Percentiles rank a stretch among this genome's conserved stretches.
phyloP scores from a whole-genome alignment of 2,329 filamentous ascomycete genomes.

The Myriangium duriaei region DNA sequence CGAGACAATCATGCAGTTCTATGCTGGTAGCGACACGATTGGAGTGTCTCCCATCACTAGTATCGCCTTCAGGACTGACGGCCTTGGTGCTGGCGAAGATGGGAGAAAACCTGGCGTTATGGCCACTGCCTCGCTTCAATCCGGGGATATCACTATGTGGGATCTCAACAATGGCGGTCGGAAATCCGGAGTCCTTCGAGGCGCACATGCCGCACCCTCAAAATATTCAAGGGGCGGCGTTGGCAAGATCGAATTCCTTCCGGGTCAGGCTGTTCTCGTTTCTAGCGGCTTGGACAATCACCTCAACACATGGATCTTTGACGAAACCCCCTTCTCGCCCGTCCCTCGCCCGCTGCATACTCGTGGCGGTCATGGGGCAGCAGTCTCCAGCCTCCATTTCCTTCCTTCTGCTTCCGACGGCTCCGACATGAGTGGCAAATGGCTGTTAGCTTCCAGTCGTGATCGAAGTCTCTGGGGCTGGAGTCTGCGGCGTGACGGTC shows the following conservation, averaged over 20 bases:
- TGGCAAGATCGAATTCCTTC: slow-evolving; percentile 77
- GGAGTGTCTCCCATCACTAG: slow-evolving; percentile 55
- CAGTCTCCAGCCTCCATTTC: slow-evolving; percentile 72
- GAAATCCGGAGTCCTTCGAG: slow-evolving; percentile 73
- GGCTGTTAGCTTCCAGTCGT: slow-evolving; percentile 78
- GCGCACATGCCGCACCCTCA: slow-evolving; percentile 68
- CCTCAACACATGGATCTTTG: slow-evolving; percentile 92
- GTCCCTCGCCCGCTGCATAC: slow-evolving; percentile 75
- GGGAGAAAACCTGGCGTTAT: slow-evolving; percentile 79
- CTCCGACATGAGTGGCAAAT: slow-evolving; percentile 78
- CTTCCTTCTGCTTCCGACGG: slow-evolving; percentile 82
- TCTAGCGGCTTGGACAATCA: slow-evolving; percentile 90
- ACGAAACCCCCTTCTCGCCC: slow-evolving; percentile 78
- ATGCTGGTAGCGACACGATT: slow-evolving; percentile 32
- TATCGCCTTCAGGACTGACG: slow-evolving; percentile 85
- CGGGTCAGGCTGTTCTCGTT: slow-evolving; percentile 77
- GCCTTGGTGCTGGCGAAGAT: slow-evolving; percentile 75
- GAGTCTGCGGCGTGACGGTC: slow-evolving; percentile 86
- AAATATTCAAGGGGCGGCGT: slow-evolving; percentile 68
- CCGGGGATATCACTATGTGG: slow-evolving; percentile 90
- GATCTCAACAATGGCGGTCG: slow-evolving; percentile 82
- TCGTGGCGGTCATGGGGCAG: slow-evolving; percentile 77
- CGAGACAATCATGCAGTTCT: slow-evolving; percentile 49
- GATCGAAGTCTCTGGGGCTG: slow-evolving; percentile 94
- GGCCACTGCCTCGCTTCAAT: slow-evolving; percentile 70